These are phyloP conservation scores for Yamadazyma sp. DNA, from an alignment of 1,139 yeast genomes.

Conservation along the genomic window DNA sequence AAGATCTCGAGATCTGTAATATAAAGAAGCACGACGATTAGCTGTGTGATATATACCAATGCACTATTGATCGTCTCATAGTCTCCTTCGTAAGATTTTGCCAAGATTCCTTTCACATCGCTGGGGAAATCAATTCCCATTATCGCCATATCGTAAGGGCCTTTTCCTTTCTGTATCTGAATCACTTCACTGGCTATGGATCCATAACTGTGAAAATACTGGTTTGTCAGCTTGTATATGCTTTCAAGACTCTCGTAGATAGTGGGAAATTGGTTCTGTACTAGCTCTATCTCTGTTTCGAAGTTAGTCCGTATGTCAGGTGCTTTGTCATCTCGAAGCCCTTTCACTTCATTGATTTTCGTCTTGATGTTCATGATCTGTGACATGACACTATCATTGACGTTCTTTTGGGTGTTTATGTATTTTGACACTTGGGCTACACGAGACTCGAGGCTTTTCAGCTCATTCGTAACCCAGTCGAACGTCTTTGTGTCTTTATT, in stretches of 20 bases:
- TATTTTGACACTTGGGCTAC: constrained; percentile 17
- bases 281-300: constrained; percentile 28
- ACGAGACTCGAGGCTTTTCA: constrained; percentile 12
- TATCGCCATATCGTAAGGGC: constrained; percentile 29
- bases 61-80: constrained; percentile 30
- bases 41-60: constrained; percentile 29
- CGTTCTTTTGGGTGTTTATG: constrained; percentile 21
- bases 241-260: constrained; percentile 22
- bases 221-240: constrained; percentile 24
- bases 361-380: constrained; percentile 27
- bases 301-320: constrained; percentile 18
- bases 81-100: constrained; percentile 29
- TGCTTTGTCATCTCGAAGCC: constrained; percentile 19
- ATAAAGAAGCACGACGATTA: constrained; percentile 24
- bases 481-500: constrained; percentile 13
- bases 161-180: constrained; percentile 26
- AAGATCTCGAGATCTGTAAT: constrained; percentile 28
- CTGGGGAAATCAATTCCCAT: constrained; percentile 40
- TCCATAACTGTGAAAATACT: constrained; percentile 19
- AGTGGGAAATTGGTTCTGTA: constrained; percentile 30
- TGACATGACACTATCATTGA: constrained; percentile 27
- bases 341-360: constrained; percentile 23
- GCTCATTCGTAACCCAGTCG: constrained; percentile 14
- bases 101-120: constrained; percentile 28
- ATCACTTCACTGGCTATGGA: constrained; percentile 24